Evolutionary conservation across 805 yeast genomes (phyloP), one percentile per base, ranked within the genome.

Genomic region (Diddensiella transvaalensis): DNA sequence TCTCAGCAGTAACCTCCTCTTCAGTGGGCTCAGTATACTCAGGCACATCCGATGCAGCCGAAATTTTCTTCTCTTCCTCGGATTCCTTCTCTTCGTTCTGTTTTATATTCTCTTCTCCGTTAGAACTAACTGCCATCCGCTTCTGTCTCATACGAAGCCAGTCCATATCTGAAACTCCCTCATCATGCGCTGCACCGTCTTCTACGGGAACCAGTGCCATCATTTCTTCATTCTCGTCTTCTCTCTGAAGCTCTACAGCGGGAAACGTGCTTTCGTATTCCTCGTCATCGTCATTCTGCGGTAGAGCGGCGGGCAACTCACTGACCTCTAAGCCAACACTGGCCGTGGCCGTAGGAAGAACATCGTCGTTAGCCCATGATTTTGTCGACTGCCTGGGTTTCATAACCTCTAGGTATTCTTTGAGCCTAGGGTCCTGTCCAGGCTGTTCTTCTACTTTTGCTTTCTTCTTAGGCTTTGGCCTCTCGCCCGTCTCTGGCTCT

Each of bases 361-460:
- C 67, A 22, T 76, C 79, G 22, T 64, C 68, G 26, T 82, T 80
- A 2, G 82, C 79, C 91, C 95, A 87, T 0, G 95, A 81, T 55
- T 82, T 77, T 3, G 76, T 76, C 60, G 83, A 83, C 29, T 76
- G 70, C 3, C 84, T 69, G 1, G 95, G 91, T 58, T 85, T 86
- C 82, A 87, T 85, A 3, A 86, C 85, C 55, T 85, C 85, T 65
- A 91, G 74, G 56, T 78, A 91, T 62, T 93, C 98, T 59, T 77
- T 76, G 60, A 91, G 74, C 54, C 83, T 43, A 13, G 18, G 17
- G 30, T 40, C 42, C 47, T 43, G 21, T 29, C 21, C 58, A 26
- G 32, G 32, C n/a, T n/a, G n/a, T 59, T 41, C 63, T 51, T 39
- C 75, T 63, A 48, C 66, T 55, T 50, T 76, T 78, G 65, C 83